These are phyloP conservation scores for Coriolopsis trogii DNA, from an alignment of 1,284 basidiomycete species.

Conservation along the genomic window DNA sequence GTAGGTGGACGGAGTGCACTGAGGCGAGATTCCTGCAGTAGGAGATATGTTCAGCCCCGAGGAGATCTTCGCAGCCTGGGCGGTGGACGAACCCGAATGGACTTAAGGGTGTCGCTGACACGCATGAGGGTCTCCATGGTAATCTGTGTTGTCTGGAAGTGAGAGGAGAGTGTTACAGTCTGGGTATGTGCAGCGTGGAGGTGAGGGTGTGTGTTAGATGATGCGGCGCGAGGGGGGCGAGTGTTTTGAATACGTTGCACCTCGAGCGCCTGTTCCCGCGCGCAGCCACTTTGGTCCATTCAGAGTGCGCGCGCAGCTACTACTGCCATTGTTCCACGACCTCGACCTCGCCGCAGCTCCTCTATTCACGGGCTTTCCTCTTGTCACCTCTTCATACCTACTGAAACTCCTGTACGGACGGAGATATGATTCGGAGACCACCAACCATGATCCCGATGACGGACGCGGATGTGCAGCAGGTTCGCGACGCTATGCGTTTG, in stretches of 20 bases:
- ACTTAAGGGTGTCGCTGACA: conserved; percentile 70
- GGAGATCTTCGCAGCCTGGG: neutral
- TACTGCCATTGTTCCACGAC: conserved; percentile 21
- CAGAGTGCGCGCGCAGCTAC: conserved; percentile 3
- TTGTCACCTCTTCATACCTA: neutral
- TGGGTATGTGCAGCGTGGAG: conserved; percentile 14
- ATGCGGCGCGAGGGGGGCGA: conserved; percentile 1
- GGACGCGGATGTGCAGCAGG: conserved; percentile 74
- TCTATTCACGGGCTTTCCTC: neutral
- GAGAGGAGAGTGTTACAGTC: neutral
- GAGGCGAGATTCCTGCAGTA: conserved; percentile 76
- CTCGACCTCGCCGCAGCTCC: conserved; percentile 11
- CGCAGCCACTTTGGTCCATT: conserved; percentile 6
- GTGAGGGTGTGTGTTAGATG: conserved; percentile 7
- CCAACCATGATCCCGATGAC: conserved; percentile 76
- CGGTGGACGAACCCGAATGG: conserved; percentile 60
- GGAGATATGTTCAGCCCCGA: conserved; percentile 4
- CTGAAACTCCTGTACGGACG: neutral
- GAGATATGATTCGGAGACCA: conserved; percentile 69
- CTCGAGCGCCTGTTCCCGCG: conserved; percentile 22
- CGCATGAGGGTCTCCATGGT: conserved; percentile 65
- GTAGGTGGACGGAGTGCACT: conserved; percentile 78
- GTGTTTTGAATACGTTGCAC: conserved; percentile 20
- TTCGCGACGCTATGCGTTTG: conserved; percentile 61
- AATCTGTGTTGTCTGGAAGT: neutral